Base-by-base conservation (phyloP, 306 rosid species). In the Gynostemma pentaphyllum region DNA sequence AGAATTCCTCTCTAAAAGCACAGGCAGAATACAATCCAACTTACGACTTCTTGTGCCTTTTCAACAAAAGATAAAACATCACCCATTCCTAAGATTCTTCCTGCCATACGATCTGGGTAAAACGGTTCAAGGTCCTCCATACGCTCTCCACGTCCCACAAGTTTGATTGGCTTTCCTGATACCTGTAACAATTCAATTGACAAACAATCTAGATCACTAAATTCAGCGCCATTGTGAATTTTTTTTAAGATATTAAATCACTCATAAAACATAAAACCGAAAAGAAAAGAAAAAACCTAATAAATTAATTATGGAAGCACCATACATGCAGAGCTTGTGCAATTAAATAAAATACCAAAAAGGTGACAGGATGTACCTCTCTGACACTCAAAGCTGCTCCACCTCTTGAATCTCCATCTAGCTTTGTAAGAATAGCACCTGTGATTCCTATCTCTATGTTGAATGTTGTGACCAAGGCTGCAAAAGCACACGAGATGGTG, bases 61-160 rank as follows among this genome's bases (percentile, higher is more conserved):
- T 92, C 99, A 21, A 92, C 99, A 75, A 92, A 92, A 51, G 99
- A 92, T 45, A 92, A 94, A 70, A 92, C 94, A 62, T 92, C 99
- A 71, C 99, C 96, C 99, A 92, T 92, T 76, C 99, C 99, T 62
- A 92, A 75, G 75, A 92, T 84, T 11, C 99, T 89, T 69, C 99
- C 99, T 5, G 99, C 99, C 99, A 88, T 92, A 66, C 99, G 88
- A 42, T 92, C 95, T 0, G 99, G 99, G 73, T 92, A 92, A 79
- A 92, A 92, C 62, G 95, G 99, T 73, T 92, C 99, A 56, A 92
- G 99, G 81, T 92, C 99, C 55, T 92, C 99, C 87, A 92, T 92
- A 63, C 95, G 89, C 74, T 92, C 99, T 72, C 99, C 99, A 27
- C 95, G 81, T 26, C 99, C 99, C 48, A 92, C 99, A 66, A 92